Conservation (phyloP, 805 yeast genomes). For the Barnettozyma vustinii region DNA sequence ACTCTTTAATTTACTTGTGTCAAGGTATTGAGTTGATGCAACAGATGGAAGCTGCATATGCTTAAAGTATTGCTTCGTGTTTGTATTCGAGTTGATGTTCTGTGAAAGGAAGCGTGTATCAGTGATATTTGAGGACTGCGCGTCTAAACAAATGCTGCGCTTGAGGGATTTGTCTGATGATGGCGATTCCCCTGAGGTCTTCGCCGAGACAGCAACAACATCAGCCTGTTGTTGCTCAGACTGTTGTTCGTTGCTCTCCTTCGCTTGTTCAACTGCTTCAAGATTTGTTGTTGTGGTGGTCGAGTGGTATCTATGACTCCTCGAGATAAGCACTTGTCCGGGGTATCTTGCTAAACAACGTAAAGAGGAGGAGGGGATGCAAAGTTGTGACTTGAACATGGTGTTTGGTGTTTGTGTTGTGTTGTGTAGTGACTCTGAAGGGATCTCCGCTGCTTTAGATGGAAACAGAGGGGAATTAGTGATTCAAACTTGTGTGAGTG, state of each 20-base stretch:
- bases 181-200: background rate
- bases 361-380: background rate
- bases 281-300: slow-evolving; percentile 6
- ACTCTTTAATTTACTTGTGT: slow-evolving; percentile 13
- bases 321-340: slow-evolving; percentile 1
- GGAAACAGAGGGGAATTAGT: background rate
- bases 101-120: slow-evolving; percentile 3
- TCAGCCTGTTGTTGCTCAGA: slow-evolving; percentile 1
- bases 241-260: slow-evolving; percentile 5
- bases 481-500: background rate
- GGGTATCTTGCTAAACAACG: slow-evolving; percentile 1
- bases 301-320: slow-evolving; percentile 4
- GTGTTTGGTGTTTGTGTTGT: background rate
- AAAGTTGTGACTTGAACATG: background rate
- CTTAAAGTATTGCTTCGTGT: slow-evolving; percentile 6
- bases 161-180: slow-evolving; percentile 1
- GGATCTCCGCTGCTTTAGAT: background rate
- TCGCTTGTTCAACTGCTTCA: slow-evolving; percentile 5
- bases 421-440: background rate
- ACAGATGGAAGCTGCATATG: slow-evolving; percentile 17
- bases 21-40: slow-evolving; percentile 23
- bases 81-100: background rate
- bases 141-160: slow-evolving; percentile 5
- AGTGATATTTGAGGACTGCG: slow-evolving; percentile 1
- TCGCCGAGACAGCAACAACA: background rate